Evolutionary conservation across 78 protist species (phyloP).

Genomic region (Tieghemostelium lacteum): DNA sequence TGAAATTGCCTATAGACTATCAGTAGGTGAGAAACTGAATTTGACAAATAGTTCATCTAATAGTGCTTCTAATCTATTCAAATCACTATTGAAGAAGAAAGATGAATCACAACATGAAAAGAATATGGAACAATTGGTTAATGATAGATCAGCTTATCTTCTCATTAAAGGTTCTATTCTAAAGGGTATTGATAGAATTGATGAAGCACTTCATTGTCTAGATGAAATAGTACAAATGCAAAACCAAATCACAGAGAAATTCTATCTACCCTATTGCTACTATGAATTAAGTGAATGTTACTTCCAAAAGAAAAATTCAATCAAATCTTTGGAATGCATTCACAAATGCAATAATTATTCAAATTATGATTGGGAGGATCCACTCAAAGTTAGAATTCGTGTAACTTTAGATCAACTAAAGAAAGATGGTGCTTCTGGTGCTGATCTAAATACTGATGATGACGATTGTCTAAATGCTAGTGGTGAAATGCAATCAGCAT

Average conservation of each 20-base stretch:
- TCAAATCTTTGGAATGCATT: constrained; percentile 12
- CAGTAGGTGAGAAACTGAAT: constrained; percentile 11
- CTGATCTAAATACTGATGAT: no score
- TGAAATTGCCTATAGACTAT: neutral
- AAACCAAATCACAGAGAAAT: constrained; percentile 28
- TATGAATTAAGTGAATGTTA: constrained; percentile 75
- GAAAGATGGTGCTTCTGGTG: constrained; percentile 61
- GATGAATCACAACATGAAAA: neutral
- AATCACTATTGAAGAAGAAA: neutral
- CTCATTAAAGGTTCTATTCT: constrained; percentile 54
- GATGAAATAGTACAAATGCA: constrained; percentile 42
- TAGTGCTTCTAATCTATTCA: neutral
- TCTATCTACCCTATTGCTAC: constrained; percentile 45
- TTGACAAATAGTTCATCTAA: neutral
- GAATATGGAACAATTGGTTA: neutral
- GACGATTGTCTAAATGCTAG: no score
- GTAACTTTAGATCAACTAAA: constrained; percentile 71
- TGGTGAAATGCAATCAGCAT: no score
- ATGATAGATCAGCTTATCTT: constrained; percentile 62
- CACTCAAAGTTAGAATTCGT: constrained; percentile 59
- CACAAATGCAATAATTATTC: constrained; percentile 18
- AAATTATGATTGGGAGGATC: constrained; percentile 75
- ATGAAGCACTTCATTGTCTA: constrained; percentile 60
- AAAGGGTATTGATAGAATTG: constrained; percentile 44
- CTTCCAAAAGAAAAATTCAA: constrained; percentile 31